Percentiles rank a stretch among this genome's conserved stretches.
Evolutionary conservation across 106 monocot species (phyloP).

Genomic region (Phalaenopsis equestris): DNA sequence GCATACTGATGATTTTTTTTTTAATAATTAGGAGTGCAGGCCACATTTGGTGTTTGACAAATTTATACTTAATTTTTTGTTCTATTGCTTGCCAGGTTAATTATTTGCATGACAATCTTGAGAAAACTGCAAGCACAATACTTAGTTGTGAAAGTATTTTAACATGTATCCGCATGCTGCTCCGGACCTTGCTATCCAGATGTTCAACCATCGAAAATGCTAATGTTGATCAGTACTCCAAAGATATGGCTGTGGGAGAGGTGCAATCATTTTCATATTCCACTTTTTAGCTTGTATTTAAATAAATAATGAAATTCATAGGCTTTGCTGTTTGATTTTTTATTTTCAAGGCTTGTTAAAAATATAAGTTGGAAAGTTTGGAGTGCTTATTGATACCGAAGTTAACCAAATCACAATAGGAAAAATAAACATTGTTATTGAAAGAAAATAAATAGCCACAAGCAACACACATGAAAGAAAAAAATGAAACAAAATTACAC

Average conservation of each 20-base stretch:
- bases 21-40: background rate
- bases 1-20: background rate
- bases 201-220: conserved; percentile 9
- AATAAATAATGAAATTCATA: background rate
- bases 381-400: no score
- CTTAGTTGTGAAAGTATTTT: conserved; percentile 24
- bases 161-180: conserved; percentile 33
- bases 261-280: conserved; percentile 17
- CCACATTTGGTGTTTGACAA: background rate
- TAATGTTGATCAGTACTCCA: conserved; percentile 6
- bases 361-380: background rate
- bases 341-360: background rate
- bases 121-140: conserved; percentile 19
- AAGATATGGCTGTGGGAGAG: conserved; percentile 20
- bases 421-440: no score
- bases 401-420: no score
- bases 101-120: conserved; percentile 26
- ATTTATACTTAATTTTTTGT: conserved; percentile 7
- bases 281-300: background rate
- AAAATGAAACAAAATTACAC: no score
- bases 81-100: conserved; percentile 22
- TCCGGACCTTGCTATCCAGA: conserved; percentile 22
- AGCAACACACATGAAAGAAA: no score
- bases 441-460: no score
- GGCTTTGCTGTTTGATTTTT: background rate